Base-by-base conservation (phyloP, 1,139 yeast genomes). In the Eremothecium sinecaudum region DNA sequence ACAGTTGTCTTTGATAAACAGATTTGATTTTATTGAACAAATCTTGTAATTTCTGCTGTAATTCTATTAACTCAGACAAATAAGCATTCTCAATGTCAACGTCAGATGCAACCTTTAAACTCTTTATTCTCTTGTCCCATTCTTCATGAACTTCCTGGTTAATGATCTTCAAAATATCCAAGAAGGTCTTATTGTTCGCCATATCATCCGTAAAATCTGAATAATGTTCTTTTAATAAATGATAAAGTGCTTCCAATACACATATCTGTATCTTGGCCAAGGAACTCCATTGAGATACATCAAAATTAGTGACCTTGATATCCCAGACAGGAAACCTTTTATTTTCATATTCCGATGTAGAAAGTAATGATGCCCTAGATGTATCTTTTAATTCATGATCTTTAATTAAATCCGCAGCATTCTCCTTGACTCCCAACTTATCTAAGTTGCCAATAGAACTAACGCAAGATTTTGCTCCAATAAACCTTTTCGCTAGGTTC, bases 261-360 rank as follows among this genome's bases (percentile, higher is more conserved):
- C 93, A 93, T 35, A 80, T 69, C 51, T 86, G 94, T 36, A 86
- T 81, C 52, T 79, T 70, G 46, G 76, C 69, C 54, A 75, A 65
- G 61, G 70, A 63, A 50, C 73, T 20, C 3, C 32, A 32, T 38
- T 72, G 73, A 16, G 65, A 44, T 2, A 57, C 52, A 4, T 57
- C 54, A 16, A 56, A 51, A 24, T 51, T 43, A 4, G 39, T 36
- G 5, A 59, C 47, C 10, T 52, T 44, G 2, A 50, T 40, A 31
- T 61, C 64, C 87, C 87, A 79, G 12, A 56, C 55, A 4, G 66
- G 66, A 36, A 61, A 58, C 4, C 42, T 41, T 4, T 42, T 33
- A 11, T 26, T 32, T 8, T 31, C 23, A 15, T 16, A 19, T 9
- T 25, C 24, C 4, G 24, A 24, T 10, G 28, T 25, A 18, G 20